These are phyloP conservation scores for Solanum rostratum DNA, from an alignment of 257 asterid species.

Conservation along the genomic window DNA sequence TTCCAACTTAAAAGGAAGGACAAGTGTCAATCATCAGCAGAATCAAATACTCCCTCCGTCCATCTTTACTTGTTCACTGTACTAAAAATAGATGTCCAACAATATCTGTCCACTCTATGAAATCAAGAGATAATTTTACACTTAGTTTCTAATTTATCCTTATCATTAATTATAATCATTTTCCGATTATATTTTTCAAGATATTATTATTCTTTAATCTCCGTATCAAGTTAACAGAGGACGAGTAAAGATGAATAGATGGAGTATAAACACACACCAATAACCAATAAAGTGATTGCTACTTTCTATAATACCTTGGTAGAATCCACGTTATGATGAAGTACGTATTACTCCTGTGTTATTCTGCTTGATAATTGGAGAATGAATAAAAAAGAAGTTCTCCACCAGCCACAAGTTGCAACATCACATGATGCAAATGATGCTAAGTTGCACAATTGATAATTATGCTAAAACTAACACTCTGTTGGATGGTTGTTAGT, in stretches of 20 bases:
- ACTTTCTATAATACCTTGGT: neutral
- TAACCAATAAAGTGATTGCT: neutral
- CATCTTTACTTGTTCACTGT: no score
- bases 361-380: neutral
- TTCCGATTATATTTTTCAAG: no score
- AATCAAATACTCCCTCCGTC: no score
- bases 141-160: no score
- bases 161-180: no score
- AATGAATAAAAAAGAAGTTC: neutral
- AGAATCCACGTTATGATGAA: neutral
- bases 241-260: no score
- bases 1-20: slow-evolving; percentile 1
- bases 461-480: neutral
- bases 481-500: no score
- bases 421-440: neutral
- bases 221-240: no score
- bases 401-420: neutral
- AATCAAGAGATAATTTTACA: no score
- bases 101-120: no score
- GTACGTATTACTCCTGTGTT: neutral
- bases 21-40: slow-evolving; percentile 27
- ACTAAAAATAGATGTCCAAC: no score
- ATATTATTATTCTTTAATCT: no score
- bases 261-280: neutral
- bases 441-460: neutral